A percentile compares a stretch with the other conserved stretches of the same genome.
Conservation (phyloP, 768 basidiomycete species). For the Antrodiella citrinella region DNA sequence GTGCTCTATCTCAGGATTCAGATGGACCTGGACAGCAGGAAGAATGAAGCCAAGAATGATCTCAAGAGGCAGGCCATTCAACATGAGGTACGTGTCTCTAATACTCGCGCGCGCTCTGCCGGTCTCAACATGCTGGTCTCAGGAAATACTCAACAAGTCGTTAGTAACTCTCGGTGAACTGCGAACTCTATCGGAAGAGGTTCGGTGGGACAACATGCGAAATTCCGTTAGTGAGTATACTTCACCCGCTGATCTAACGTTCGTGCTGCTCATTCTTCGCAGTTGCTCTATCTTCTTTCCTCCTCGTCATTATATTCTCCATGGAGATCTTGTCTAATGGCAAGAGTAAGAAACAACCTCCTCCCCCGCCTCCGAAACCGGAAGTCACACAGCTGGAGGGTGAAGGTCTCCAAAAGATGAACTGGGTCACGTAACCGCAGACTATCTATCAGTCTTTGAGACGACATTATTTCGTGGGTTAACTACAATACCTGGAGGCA, state of each 20-base stretch:
- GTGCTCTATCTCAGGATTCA: conserved; percentile 63
- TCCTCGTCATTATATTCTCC: conserved; percentile 57
- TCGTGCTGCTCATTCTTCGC: not conserved
- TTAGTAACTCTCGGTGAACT: conserved; percentile 71
- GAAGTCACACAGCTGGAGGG: conserved; percentile 7
- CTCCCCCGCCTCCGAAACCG: conserved; percentile 12
- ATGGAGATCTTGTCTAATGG: conserved; percentile 51
- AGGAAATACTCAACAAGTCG: conserved; percentile 73
- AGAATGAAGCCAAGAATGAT: conserved; percentile 83
- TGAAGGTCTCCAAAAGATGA: conserved; percentile 11
- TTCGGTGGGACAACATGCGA: conserved; percentile 86
- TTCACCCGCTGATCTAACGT: not conserved
- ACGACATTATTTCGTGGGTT: too few species aligned
- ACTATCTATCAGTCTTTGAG: too few species aligned
- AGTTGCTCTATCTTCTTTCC: conserved; percentile 50
- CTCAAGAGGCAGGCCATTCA: conserved; percentile 76
- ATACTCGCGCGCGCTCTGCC: too few species aligned
- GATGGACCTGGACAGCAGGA: conserved; percentile 92
- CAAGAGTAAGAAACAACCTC: conserved; percentile 29
- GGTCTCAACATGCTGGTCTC: too few species aligned
- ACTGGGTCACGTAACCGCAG: not conserved
- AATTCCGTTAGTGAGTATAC: conserved; percentile 60
- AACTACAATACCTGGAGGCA: too few species aligned
- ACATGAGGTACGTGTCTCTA: conserved; percentile 78
- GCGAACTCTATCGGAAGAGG: conserved; percentile 74